These are phyloP conservation scores for Gracilaria domingensis DNA, from an alignment of 23 red algal species.

Conservation along the genomic window DNA sequence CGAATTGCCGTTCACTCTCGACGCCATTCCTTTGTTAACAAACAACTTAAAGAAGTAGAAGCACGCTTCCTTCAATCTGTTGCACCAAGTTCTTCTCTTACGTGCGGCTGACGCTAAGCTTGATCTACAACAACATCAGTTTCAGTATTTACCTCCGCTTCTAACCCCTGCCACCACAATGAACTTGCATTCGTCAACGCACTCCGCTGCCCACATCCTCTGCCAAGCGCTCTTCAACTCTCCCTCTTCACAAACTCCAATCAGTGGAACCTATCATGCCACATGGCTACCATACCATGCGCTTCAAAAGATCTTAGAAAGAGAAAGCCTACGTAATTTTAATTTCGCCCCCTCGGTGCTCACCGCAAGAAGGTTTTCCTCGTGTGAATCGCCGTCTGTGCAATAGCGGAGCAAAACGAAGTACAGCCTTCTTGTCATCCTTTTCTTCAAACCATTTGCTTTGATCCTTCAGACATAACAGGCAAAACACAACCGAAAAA, in stretches of 20 bases:
- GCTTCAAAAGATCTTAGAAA: constrained; percentile 81
- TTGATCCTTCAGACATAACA: constrained; percentile 9
- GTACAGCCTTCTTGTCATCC: constrained; percentile 65
- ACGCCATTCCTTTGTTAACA: background rate
- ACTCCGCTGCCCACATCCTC: background rate
- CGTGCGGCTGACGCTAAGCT: background rate
- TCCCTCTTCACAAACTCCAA: background rate
- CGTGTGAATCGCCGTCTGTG: constrained; percentile 48
- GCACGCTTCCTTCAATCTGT: background rate
- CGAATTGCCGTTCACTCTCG: background rate
- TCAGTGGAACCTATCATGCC: background rate
- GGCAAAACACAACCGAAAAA: background rate
- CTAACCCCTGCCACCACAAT: background rate
- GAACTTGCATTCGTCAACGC: constrained; percentile 1
- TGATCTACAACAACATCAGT: background rate
- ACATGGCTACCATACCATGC: constrained; percentile 55
- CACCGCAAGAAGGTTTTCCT: constrained; percentile 59
- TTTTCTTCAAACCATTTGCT: constrained; percentile 65
- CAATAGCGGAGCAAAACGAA: constrained; percentile 58
- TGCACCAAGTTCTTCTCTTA: background rate
- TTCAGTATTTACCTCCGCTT: background rate
- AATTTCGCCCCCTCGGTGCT: constrained; percentile 63
- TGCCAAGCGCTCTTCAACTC: background rate
- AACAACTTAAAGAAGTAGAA: background rate
- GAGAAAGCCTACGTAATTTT: constrained; percentile 72